A percentile compares a stretch with the other conserved stretches of the same genome.
phyloP scores from a whole-genome alignment of 768 basidiomycete species.

The Suillus discolor region DNA sequence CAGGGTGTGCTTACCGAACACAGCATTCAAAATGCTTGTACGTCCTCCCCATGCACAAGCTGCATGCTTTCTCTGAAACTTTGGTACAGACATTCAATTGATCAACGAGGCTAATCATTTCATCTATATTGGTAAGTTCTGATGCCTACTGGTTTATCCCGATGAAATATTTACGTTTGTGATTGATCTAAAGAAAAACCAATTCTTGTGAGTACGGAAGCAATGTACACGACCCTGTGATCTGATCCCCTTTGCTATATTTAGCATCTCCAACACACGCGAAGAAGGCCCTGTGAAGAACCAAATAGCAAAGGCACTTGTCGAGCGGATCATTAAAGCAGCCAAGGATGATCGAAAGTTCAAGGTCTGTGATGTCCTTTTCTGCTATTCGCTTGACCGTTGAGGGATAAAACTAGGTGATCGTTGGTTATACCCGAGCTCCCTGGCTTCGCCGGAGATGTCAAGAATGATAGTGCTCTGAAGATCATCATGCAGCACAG shows the following conservation, averaged over 20 bases:
- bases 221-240: background rate
- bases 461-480: constrained; percentile 63
- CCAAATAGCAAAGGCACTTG: constrained; percentile 79
- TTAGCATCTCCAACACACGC: constrained; percentile 76
- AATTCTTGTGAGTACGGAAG: constrained; percentile 72
- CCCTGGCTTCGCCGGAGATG: constrained; percentile 86
- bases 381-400: background rate
- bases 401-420: constrained; percentile 50
- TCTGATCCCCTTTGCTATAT: constrained; percentile 14
- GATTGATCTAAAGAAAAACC: constrained; percentile 58
- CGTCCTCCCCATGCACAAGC: constrained; percentile 33
- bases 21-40: constrained; percentile 93
- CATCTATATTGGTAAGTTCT: constrained; percentile 85
- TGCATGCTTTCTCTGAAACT: constrained; percentile 5
- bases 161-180: constrained; percentile 13
- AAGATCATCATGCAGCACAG: constrained; percentile 87
- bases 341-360: constrained; percentile 72
- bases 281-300: constrained; percentile 74
- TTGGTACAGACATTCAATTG: constrained; percentile 62
- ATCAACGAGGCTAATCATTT: constrained; percentile 86
- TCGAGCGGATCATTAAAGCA: constrained; percentile 84
- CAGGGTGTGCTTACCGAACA: constrained; percentile 89
- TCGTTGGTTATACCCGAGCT: constrained; percentile 91
- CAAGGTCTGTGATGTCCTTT: constrained; percentile 47
- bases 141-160: background rate